Evolutionary conservation across 83 land plant genomes (phyloP).

Genomic region (Thuja plicata): DNA sequence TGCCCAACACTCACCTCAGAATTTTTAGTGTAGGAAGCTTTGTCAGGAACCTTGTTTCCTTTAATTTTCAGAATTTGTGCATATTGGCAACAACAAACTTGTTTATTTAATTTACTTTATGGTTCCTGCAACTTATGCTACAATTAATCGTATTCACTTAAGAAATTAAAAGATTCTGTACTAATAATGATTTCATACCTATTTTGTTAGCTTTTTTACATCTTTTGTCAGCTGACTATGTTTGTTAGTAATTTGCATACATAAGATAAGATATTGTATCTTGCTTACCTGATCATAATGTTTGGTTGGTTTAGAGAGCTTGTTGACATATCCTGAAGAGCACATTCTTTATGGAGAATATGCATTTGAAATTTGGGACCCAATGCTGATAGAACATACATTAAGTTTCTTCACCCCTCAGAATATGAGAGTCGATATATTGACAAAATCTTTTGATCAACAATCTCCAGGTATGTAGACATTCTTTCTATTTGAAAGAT

Average conservation of each 20-base stretch:
- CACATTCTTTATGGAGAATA: slow-evolving; percentile 46
- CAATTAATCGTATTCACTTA: neutral
- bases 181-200: neutral
- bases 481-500: neutral
- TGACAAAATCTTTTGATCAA: slow-evolving; percentile 35
- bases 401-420: slow-evolving; percentile 28
- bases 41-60: too few relatives aligned
- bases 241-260: neutral
- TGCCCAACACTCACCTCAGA: too few relatives aligned
- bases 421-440: slow-evolving; percentile 48
- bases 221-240: neutral
- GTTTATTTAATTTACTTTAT: too few relatives aligned
- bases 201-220: neutral
- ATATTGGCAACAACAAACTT: too few relatives aligned
- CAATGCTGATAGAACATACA: slow-evolving; percentile 23
- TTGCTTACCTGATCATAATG: neutral
- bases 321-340: slow-evolving; percentile 28
- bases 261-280: neutral
- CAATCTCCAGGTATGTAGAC: slow-evolving; percentile 17
- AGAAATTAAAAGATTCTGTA: neutral
- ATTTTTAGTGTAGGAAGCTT: too few relatives aligned
- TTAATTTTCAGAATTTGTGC: too few relatives aligned
- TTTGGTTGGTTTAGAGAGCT: slow-evolving; percentile 41
- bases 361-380: slow-evolving; percentile 48
- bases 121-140: neutral